Conservation (phyloP, 331 rosid genomes). For the Malus hybrid region DNA sequence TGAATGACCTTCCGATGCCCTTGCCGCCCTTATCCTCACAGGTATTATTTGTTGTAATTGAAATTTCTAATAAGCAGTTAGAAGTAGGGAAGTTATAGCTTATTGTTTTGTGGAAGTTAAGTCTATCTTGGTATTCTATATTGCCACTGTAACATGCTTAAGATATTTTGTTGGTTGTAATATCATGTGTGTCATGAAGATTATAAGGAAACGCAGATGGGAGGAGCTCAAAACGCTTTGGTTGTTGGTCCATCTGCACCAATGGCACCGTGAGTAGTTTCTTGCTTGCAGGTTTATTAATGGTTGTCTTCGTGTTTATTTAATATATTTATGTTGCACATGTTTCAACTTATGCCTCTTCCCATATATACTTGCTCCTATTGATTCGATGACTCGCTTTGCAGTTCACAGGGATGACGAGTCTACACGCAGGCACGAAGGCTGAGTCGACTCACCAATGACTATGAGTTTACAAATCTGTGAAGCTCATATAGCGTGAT, state of each 20-base stretch:
- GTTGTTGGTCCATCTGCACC: constrained; percentile 81
- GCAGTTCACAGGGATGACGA: constrained; percentile 13
- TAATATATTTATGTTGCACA: no score
- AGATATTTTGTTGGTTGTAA: no score
- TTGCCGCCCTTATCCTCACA: constrained; percentile 47
- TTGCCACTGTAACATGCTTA: no score
- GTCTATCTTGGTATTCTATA: no score
- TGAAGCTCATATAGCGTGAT: no score
- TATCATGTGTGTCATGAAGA: constrained; percentile 41
- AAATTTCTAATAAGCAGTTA: neutral
- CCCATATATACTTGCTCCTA: neutral
- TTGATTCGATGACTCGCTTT: neutral
- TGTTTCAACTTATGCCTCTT: no score
- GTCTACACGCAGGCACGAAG: constrained; percentile 39
- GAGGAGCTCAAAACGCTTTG: constrained; percentile 57
- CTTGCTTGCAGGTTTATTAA: neutral
- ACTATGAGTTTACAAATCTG: constrained; percentile 54
- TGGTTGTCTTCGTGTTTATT: neutral
- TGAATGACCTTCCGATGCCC: constrained; percentile 29
- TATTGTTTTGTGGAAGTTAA: neutral
- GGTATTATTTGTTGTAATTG: constrained; percentile 26
- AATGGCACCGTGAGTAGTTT: constrained; percentile 41
- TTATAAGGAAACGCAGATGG: constrained; percentile 39
- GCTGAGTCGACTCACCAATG: constrained; percentile 61
- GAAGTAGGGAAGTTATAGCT: neutral